Conservation (phyloP, 2,329 filamentous ascomycete genomes). For the Cordyceps cicadae region DNA sequence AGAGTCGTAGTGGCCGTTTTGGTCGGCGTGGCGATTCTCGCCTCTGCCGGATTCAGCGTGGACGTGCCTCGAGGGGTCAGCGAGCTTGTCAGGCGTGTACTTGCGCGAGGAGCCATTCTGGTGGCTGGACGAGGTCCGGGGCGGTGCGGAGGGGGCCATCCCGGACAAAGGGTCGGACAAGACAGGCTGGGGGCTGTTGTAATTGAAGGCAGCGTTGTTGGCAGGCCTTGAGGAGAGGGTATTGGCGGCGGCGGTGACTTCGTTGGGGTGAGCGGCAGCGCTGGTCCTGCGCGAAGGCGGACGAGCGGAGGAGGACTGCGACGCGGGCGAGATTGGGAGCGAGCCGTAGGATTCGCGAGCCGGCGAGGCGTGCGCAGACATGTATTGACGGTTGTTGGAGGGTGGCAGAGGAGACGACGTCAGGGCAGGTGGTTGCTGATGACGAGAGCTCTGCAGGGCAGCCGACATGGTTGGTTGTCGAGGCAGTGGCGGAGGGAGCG, state of each 20-base stretch:
- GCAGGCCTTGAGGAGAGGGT: slow-evolving; percentile 42
- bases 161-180: slow-evolving; percentile 41
- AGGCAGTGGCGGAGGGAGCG: background rate
- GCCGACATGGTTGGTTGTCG: slow-evolving; percentile 52
- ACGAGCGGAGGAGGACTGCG: slow-evolving; percentile 33
- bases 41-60: slow-evolving; percentile 28
- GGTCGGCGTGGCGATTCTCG: slow-evolving; percentile 25
- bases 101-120: slow-evolving; percentile 36
- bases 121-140: slow-evolving; percentile 69
- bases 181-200: slow-evolving; percentile 32
- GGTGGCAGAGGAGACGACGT: slow-evolving; percentile 42
- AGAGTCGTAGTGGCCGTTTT: slow-evolving; percentile 21
- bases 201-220: slow-evolving; percentile 34
- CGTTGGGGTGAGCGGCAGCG: slow-evolving; percentile 24
- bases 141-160: slow-evolving; percentile 66
- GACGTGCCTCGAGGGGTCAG: slow-evolving; percentile 34
- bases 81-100: slow-evolving; percentile 37
- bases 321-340: slow-evolving; percentile 15
- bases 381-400: slow-evolving; percentile 43
- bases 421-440: slow-evolving; percentile 43
- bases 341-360: slow-evolving; percentile 51
- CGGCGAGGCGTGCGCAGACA: slow-evolving; percentile 42
- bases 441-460: slow-evolving; percentile 52
- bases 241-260: slow-evolving; percentile 31
- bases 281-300: slow-evolving; percentile 44